A percentile compares a stretch with the other conserved stretches of the same genome.
These are phyloP conservation scores for Phoma herbarum DNA, from an alignment of 2,329 filamentous ascomycete genomes.

Conservation along the genomic window DNA sequence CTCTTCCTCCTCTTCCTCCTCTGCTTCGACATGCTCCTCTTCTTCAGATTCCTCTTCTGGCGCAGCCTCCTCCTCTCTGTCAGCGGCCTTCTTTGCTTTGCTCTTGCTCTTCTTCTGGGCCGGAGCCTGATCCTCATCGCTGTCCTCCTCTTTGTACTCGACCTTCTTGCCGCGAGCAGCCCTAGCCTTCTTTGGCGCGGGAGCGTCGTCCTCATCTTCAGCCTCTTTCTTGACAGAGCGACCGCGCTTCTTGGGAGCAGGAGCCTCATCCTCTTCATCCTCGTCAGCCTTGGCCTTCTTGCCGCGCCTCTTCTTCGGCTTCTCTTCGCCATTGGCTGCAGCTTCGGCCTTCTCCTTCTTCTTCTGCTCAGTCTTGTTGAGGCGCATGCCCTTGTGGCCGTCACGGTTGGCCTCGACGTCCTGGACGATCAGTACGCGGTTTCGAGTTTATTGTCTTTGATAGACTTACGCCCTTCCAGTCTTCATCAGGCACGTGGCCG, in stretches of 20 bases:
- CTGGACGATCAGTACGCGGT: conserved; percentile 54
- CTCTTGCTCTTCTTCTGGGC: conserved; percentile 39
- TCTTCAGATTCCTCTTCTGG: conserved; percentile 24
- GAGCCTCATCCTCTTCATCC: conserved; percentile 42
- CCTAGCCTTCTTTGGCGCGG: conserved; percentile 44
- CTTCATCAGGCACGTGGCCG: conserved; percentile 83
- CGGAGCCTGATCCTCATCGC: conserved; percentile 28
- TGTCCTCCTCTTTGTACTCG: conserved; percentile 38
- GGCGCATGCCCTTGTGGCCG: conserved; percentile 71
- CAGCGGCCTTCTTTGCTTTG: conserved; percentile 39
- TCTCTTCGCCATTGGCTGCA: conserved; percentile 38
- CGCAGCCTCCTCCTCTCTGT: conserved; percentile 30
- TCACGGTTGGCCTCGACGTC: conserved; percentile 77
- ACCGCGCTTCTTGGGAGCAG: conserved; percentile 45
- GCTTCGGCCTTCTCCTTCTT: conserved; percentile 43
- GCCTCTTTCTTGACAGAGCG: conserved; percentile 37
- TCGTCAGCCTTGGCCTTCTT: conserved; percentile 44
- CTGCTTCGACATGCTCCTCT: conserved; percentile 23
- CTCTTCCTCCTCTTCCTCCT: conserved; percentile 30
- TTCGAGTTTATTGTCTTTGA: background rate
- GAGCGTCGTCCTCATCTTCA: conserved; percentile 40
- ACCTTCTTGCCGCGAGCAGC: conserved; percentile 36
- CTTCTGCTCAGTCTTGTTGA: conserved; percentile 40
- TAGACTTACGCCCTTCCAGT: conserved; percentile 82
- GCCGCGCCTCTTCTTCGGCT: conserved; percentile 55